Evolutionary conservation across 108 stramenopile genomes (phyloP), one percentile per base, ranked within the genome.

Genomic region (Nannochloropsis salina): DNA sequence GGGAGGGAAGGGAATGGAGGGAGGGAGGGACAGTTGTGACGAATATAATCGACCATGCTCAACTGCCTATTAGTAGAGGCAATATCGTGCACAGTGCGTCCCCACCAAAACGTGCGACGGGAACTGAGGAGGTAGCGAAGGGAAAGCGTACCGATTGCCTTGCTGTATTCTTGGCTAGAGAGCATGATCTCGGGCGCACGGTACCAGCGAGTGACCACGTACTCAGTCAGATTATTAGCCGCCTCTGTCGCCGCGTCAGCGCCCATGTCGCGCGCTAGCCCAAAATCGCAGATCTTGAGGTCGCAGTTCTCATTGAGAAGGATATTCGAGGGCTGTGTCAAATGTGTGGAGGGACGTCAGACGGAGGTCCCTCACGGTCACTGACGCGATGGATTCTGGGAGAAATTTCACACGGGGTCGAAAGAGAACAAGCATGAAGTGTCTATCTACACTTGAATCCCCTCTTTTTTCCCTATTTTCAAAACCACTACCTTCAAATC

Each of bases 141-240:
- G 61, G n/a, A 4, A 6, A n/a, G n/a, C 61, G 4, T 6, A 74
- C 61, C 61, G 61, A 74, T 74, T 12, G 81, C 81, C 22, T 41
- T 44, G 83, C 83, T 86, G 80, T 88, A 87, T 20, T 87, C 89
- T 42, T 91, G 89, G 80, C 87, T 87, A 2, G 89, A 86, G 8
- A 98, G 90, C 82, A 97, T 97, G n/a, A 98, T 90, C 86, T 98
- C 98, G 12, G 98, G 98, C 42, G 98, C 96, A 80, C 98, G 90
- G 88, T 98, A 98, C 98, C 98, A 98, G 9, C 98, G 88, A 22
- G 98, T 98, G 22, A 98, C 98, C 44, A 98, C 98, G 90, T 98
- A 96, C 89, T 95, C 96, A 41, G 97, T 97, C 41, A 97, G 92
- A 84, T 96, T 84, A 4, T 45, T 82, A 42, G 84, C n/a, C 11